A percentile compares a stretch with the other conserved stretches of the same genome.
These are phyloP conservation scores for Tylopilus sp. DNA, from an alignment of 768 basidiomycete species.

Conservation along the genomic window DNA sequence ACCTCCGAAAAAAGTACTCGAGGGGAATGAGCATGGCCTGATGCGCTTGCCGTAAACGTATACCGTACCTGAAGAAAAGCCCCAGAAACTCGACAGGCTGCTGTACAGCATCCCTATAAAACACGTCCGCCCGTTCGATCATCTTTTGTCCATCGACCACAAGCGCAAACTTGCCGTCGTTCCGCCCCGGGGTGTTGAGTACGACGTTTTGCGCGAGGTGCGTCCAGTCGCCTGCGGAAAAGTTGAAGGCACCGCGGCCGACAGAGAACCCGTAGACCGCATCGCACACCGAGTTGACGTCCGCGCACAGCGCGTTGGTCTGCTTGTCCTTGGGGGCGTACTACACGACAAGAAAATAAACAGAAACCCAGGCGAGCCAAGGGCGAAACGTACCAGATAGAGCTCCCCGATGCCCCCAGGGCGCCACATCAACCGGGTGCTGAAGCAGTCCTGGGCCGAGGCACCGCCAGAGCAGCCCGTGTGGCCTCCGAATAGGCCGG, in stretches of 20 bases:
- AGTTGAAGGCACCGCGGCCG: slow-evolving; percentile 68
- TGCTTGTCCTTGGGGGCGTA: slow-evolving; percentile 77
- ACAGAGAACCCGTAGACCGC: slow-evolving; percentile 69
- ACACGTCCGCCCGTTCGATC: slow-evolving; percentile 54
- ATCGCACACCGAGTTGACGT: slow-evolving; percentile 61
- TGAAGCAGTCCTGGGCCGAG: slow-evolving; percentile 72
- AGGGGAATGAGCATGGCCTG: not conserved
- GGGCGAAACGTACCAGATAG: slow-evolving; percentile 54
- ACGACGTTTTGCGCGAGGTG: slow-evolving; percentile 62
- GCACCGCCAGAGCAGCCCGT: slow-evolving; percentile 69
- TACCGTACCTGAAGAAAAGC: slow-evolving; percentile 72
- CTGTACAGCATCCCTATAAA: slow-evolving; percentile 49
- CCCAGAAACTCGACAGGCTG: slow-evolving; percentile 17
- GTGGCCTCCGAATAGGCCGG: slow-evolving; percentile 74
- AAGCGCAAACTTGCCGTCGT: slow-evolving; percentile 63
- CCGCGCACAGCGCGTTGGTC: slow-evolving; percentile 52
- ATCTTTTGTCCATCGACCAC: slow-evolving; percentile 57
- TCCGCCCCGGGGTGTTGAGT: slow-evolving; percentile 71
- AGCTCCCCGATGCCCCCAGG: slow-evolving; percentile 65
- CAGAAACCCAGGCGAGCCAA: no score
- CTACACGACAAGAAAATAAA: slow-evolving; percentile 31
- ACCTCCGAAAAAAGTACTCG: slow-evolving; percentile 68
- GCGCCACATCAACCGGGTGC: slow-evolving; percentile 85
- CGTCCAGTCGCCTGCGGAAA: slow-evolving; percentile 65
- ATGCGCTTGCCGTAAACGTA: not conserved